Conservation (phyloP, 768 basidiomycete species). For the Boletus pseudo-olivaceus region DNA sequence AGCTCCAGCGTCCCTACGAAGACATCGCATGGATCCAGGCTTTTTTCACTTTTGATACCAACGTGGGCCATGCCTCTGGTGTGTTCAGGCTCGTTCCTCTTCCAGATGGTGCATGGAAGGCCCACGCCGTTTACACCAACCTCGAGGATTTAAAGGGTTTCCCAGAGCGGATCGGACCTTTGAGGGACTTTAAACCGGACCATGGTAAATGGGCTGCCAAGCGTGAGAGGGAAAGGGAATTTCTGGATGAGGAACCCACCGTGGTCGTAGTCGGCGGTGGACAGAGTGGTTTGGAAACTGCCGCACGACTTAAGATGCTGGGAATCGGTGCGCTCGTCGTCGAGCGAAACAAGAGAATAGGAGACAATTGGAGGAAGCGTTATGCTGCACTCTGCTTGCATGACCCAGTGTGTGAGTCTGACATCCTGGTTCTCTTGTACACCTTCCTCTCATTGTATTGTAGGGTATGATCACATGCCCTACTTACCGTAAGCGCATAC, state of each 20-base stretch:
- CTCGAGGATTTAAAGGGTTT: constrained; percentile 48
- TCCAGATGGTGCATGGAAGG: constrained; percentile 42
- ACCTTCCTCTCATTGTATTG: background rate
- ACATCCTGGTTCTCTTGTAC: background rate
- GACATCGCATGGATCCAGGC: constrained; percentile 45
- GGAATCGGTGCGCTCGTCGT: constrained; percentile 19
- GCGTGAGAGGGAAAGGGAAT: constrained; percentile 27
- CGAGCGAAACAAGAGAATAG: constrained; percentile 26
- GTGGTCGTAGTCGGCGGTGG: constrained; percentile 53
- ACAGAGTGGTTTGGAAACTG: constrained; percentile 53
- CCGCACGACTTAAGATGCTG: constrained; percentile 48
- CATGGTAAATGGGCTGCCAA: constrained; percentile 31
- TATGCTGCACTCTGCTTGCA: constrained; percentile 30
- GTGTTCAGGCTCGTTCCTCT: constrained; percentile 47
- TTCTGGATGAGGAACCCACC: constrained; percentile 41
- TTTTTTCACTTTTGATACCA: constrained; percentile 43
- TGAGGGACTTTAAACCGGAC: constrained; percentile 40
- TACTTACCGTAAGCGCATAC: constrained; percentile 48
- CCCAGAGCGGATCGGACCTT: constrained; percentile 42
- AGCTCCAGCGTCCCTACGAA: constrained; percentile 28
- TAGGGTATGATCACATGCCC: constrained; percentile 48
- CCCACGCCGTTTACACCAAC: constrained; percentile 46
- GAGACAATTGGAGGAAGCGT: constrained; percentile 32
- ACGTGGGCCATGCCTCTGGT: constrained; percentile 38
- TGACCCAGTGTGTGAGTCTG: constrained; percentile 31